These are phyloP conservation scores for Penicillium dipodomyicola DNA, from an alignment of 495 filamentous ascomycete species.

Conservation along the genomic window DNA sequence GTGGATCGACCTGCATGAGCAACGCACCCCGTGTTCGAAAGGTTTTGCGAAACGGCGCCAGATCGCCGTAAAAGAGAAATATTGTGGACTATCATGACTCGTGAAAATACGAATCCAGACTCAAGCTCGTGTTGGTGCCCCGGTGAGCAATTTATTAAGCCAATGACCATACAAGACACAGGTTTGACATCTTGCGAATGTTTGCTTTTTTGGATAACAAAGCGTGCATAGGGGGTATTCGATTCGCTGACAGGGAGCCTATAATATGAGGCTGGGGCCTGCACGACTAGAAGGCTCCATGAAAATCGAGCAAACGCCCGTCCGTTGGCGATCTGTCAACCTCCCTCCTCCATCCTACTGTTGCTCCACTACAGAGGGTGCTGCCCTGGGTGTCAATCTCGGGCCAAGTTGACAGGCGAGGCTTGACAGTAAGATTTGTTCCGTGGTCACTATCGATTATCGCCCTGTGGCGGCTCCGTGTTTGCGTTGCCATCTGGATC, in stretches of 20 bases:
- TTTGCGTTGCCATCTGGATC: no score
- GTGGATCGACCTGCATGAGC: slow-evolving; percentile 8
- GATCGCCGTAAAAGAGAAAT: slow-evolving; percentile 4
- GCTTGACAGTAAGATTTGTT: no score
- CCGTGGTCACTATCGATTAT: no score
- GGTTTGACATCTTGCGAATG: slow-evolving; percentile 9
- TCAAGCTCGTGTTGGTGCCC: slow-evolving; percentile 13
- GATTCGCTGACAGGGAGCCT: slow-evolving; percentile 14
- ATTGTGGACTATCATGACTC: neutral
- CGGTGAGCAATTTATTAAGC: neutral
- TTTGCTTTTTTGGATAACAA: slow-evolving; percentile 13
- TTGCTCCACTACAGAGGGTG: no score
- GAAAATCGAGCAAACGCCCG: no score
- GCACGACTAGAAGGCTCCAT: no score
- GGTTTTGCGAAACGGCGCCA: slow-evolving; percentile 5
- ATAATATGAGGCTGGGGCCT: slow-evolving; percentile 5
- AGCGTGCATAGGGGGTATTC: neutral
- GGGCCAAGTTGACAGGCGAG: no score
- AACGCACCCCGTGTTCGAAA: slow-evolving; percentile 9
- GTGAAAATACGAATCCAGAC: slow-evolving; percentile 2
- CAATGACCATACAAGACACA: slow-evolving; percentile 9
- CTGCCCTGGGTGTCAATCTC: no score
- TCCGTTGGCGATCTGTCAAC: no score
- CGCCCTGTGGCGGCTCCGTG: no score
- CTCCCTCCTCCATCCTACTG: no score